Evolutionary conservation across 2,329 filamentous ascomycete species (phyloP).

Genomic region (Trichophyton verrucosum): DNA sequence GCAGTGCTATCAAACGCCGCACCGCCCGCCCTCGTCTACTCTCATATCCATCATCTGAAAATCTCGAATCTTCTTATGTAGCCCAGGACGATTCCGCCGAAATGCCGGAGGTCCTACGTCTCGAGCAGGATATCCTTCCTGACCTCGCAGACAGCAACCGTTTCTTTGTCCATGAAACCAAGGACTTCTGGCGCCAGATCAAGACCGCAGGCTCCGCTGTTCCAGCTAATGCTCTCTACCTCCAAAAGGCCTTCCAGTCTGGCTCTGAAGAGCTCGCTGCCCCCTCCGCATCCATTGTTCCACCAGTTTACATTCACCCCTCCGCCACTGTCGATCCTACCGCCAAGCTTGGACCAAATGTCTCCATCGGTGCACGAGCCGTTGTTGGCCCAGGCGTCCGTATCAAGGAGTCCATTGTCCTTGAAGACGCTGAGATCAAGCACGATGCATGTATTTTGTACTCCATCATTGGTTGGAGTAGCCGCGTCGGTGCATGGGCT

Average conservation of each 20-base stretch:
- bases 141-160: slow-evolving; percentile 94
- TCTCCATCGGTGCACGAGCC: slow-evolving; percentile 85
- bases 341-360: slow-evolving; percentile 92
- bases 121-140: slow-evolving; percentile 93
- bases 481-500: slow-evolving; percentile 93
- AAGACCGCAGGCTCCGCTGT: slow-evolving; percentile 97
- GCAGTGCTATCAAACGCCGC: slow-evolving; percentile 87
- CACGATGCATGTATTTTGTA: slow-evolving; percentile 94
- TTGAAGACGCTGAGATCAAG: slow-evolving; percentile 91
- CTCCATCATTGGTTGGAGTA: slow-evolving; percentile 94
- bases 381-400: slow-evolving; percentile 74
- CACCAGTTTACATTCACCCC: slow-evolving; percentile 91
- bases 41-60: slow-evolving; percentile 92
- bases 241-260: slow-evolving; percentile 82
- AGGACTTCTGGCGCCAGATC: slow-evolving; percentile 99
- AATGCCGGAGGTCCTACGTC: slow-evolving; percentile 75
- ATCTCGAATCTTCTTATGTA: slow-evolving; percentile 61
- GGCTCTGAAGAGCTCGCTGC: slow-evolving; percentile 68
- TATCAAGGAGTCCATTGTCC: slow-evolving; percentile 89
- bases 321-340: slow-evolving; percentile 82
- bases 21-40: slow-evolving; percentile 79
- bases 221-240: slow-evolving; percentile 89
- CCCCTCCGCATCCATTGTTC: slow-evolving; percentile 75
- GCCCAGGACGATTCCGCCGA: slow-evolving; percentile 59
- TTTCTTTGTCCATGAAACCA: slow-evolving; percentile 97